Conservation (phyloP, 495 filamentous ascomycete species). For the Clavariopsis aquatica region DNA sequence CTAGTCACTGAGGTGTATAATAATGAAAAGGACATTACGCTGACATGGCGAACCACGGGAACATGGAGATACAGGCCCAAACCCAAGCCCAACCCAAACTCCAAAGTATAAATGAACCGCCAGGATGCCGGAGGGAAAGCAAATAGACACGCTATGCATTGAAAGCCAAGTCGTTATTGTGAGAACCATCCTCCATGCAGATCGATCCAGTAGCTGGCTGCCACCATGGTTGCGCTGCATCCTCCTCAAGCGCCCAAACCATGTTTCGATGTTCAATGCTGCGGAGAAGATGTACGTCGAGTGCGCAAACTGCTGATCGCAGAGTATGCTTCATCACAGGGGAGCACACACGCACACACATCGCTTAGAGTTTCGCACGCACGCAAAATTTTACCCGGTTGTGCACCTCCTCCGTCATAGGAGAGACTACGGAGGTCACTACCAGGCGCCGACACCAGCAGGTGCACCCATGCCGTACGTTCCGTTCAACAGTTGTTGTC, state of each 20-base stretch:
- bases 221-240: not conserved
- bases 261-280: not conserved
- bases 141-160: conserved; percentile 31
- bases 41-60: not conserved
- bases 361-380: not conserved
- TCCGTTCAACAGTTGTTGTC: conserved; percentile 76
- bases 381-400: not conserved
- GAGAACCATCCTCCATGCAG: conserved; percentile 10
- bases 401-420: not conserved
- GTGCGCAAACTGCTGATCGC: not conserved
- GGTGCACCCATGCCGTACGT: conserved; percentile 68
- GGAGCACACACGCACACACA: not conserved
- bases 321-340: not conserved
- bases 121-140: conserved; percentile 7
- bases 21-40: conserved; percentile 20
- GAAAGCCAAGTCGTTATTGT: conserved; percentile 29
- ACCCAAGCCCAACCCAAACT: not conserved
- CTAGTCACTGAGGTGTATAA: conserved; percentile 1
- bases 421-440: conserved; percentile 24
- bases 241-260: not conserved
- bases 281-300: not conserved
- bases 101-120: conserved; percentile 4
- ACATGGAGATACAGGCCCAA: not conserved
- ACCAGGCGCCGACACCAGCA: conserved; percentile 75
- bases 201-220: not conserved